Evolutionary conservation across 2,329 filamentous ascomycete species (phyloP).

Genomic region (Aureobasidium lini): DNA sequence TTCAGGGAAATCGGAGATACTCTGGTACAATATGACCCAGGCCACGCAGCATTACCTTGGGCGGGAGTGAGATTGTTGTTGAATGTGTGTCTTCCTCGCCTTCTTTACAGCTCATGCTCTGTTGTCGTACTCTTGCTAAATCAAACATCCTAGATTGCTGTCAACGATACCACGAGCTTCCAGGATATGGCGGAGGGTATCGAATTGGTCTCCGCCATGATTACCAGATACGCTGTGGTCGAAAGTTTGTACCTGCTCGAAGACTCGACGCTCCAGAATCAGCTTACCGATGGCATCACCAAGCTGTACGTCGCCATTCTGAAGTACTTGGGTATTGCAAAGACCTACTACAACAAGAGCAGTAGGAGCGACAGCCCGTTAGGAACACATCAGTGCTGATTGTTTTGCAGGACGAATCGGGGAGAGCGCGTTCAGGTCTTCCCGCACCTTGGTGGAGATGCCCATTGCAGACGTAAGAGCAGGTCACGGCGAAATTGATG

Average conservation of each 20-base stretch:
- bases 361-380: background rate
- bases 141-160: background rate
- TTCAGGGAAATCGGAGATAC: slow-evolving; percentile 28
- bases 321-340: background rate
- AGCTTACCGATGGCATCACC: background rate
- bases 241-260: background rate
- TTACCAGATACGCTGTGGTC: background rate
- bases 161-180: slow-evolving; percentile 1
- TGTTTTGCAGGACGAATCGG: background rate
- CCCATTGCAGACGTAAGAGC: background rate
- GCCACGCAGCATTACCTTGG: slow-evolving; percentile 30
- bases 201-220: slow-evolving; percentile 1
- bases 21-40: slow-evolving; percentile 27
- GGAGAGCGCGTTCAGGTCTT: background rate
- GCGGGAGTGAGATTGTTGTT: slow-evolving; percentile 27
- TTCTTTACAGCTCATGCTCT: no score
- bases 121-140: no score
- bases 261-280: background rate
- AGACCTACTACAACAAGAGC: background rate
- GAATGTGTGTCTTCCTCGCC: background rate
- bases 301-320: background rate
- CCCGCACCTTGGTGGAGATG: background rate
- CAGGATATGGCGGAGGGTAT: slow-evolving; percentile 7
- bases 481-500: background rate
- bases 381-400: background rate